These are phyloP conservation scores for Piper longum DNA, from an alignment of 164 flowering plant genomes.

Conservation along the genomic window DNA sequence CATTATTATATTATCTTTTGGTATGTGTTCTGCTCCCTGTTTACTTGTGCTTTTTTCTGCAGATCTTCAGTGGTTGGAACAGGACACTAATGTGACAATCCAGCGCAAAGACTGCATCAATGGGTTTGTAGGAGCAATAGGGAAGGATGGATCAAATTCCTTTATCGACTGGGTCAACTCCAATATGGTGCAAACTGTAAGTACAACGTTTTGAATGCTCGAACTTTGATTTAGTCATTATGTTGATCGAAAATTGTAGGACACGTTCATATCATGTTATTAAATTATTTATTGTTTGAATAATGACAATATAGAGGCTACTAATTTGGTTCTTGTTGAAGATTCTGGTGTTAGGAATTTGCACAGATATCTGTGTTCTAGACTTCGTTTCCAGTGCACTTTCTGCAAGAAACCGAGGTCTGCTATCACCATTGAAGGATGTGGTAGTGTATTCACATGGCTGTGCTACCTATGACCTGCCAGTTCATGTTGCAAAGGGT, in stretches of 20 bases:
- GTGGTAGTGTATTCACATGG: slow-evolving; percentile 67
- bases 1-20: background rate
- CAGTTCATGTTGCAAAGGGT: slow-evolving; percentile 37
- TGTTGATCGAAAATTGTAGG: too few species aligned
- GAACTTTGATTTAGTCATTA: too few species aligned
- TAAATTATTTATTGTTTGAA: too few species aligned
- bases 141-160: slow-evolving; percentile 76
- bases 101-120: slow-evolving; percentile 74
- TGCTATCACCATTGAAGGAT: slow-evolving; percentile 59
- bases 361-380: slow-evolving; percentile 87
- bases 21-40: background rate
- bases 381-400: slow-evolving; percentile 73
- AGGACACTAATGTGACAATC: slow-evolving; percentile 55
- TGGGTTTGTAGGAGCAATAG: slow-evolving; percentile 64
- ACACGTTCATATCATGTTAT: too few species aligned
- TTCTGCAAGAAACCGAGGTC: slow-evolving; percentile 67
- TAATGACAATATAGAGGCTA: background rate
- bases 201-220: too few species aligned
- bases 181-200: too few species aligned
- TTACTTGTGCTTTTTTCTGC: background rate
- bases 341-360: slow-evolving; percentile 84
- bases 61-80: slow-evolving; percentile 68
- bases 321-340: slow-evolving; percentile 11
- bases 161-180: slow-evolving; percentile 63
- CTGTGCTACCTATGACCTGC: slow-evolving; percentile 84